Base-by-base conservation (phyloP, 352 stramenopile genomes). In the Globisporangium cederbergense region DNA sequence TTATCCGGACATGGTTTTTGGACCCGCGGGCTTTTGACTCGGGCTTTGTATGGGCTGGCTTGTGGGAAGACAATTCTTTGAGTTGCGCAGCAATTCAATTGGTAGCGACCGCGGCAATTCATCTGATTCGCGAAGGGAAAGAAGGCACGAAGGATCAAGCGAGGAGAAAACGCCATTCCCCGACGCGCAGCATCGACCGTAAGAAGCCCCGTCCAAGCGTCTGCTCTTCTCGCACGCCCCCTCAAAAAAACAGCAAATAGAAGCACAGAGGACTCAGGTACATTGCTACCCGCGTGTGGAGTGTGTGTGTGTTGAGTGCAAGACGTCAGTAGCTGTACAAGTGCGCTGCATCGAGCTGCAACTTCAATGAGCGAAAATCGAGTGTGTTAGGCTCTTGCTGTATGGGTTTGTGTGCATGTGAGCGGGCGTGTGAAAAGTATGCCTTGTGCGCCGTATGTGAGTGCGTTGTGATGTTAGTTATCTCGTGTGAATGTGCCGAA, bases 1-100 rank as follows among this genome's bases (percentile, higher is more conserved):
- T 43, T 65, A 70, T 70, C 64, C 65, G 61, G 62, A 59, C 20
- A 6, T 30, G 16, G 36, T 9, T 42, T 42, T 11, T 42, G 36
- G 9, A 56, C 50, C 50, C 50, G 42, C 40, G 22, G 18, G 13
- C 38, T 53, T 56, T 66, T 16, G 28, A 62, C 54, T 63, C 30
- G 54, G 45, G 59, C 52, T 63, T 59, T 54, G 55, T 68, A 65
- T 68, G 60, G 60, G 50, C 60, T n/a, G 34, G 6, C 25, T 38
- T 25, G 36, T 16, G 8, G 34, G 16, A 16, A 49, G 1, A 20
- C 60, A 54, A 66, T 66, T 66, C 60, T 53, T 51, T 60, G 52
- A 66, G 54, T 66, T 25, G 60, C 9, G 7, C 1, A 32, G 8
- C 50, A 18, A 42, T 40, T 56, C 50, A 55, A 38, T 20, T 46